Evolutionary conservation across 495 filamentous ascomycete species (phyloP), one percentile per base, ranked within the genome.

Genomic region (Aspergillus bertholletiae): DNA sequence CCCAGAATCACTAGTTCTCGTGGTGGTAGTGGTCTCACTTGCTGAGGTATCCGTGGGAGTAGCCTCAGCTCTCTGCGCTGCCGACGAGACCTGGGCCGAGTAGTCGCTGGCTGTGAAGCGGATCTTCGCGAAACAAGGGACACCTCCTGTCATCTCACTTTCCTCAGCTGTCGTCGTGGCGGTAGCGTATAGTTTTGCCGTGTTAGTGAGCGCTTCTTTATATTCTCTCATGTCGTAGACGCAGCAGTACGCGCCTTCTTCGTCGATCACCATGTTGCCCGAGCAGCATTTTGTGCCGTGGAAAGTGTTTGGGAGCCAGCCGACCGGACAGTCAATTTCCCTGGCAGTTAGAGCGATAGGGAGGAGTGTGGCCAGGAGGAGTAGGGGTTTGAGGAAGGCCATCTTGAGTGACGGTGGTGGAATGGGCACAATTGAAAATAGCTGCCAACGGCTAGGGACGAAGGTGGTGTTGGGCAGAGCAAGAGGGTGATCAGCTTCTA

Each of bases 51-150:
- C 22, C 8, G 49, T 51, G 20, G 48, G 22, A 50, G 54, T 51
- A 35, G 59, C 59, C 7, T 22, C 56, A 21, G 51, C 46, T 30
- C 53, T 53, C 2, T 17, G 45, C 8, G 52, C 32, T 21, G 59
- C 59, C 22, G 56, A 59, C 23, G 59, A 62, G 18, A 62, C 59
- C 48, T 49, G 59, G 18, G 30, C 41, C 13, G 59, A 62, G 17
- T 62, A 62, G 28, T 62, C 53, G 32, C 52, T 62, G 5, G 59
- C 59, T 0, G 50, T 62, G 52, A 59, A 62, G 3, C 51, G 59
- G 12, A 62, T 23, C 39, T 49, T 50, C 2, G 56, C 35, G 30
- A 55, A 24, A 23, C 59, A 62, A 23, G 41, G 12, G 22, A 28
- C 21, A 17, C 30, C 52, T 0, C 15, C 34, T 4, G 43, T 54